Conservation (phyloP, 2,329 filamentous ascomycete species). For the Fusarium beomiforme region DNA sequence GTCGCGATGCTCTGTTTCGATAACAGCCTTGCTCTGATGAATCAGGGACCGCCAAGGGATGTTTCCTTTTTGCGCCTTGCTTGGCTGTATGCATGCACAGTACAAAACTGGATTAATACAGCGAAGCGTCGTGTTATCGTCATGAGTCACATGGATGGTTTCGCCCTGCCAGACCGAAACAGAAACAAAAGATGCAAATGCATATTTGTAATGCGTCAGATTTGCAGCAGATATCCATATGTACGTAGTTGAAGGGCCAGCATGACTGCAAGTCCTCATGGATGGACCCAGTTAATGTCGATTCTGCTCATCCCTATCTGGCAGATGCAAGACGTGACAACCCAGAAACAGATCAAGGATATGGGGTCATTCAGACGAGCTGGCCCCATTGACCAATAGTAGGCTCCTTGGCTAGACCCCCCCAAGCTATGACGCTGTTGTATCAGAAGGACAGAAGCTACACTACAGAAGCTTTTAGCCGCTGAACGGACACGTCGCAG, state of each 20-base stretch:
- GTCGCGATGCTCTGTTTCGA: conserved; percentile 23
- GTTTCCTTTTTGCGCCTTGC: conserved; percentile 29
- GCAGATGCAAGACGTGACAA: conserved; percentile 29
- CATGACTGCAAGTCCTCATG: conserved; percentile 26
- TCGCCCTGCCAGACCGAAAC: conserved; percentile 23
- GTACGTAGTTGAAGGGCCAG: conserved; percentile 18
- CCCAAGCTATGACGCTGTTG: conserved; percentile 26
- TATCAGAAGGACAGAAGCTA: conserved; percentile 6
- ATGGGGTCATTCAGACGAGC: conserved; percentile 17
- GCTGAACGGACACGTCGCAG: conserved; percentile 41
- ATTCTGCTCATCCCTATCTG: conserved; percentile 24
- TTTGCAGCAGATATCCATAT: background rate
- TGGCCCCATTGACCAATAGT: conserved; percentile 32
- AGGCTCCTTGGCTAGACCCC: conserved; percentile 9
- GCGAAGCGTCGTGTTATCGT: conserved; percentile 17
- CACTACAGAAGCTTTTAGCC: conserved; percentile 7
- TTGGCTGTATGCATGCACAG: too few species aligned
- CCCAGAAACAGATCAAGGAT: conserved; percentile 32
- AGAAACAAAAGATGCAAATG: background rate
- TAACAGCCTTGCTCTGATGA: conserved; percentile 11
- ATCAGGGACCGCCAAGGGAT: conserved; percentile 23
- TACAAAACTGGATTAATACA: background rate
- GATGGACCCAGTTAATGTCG: conserved; percentile 17
- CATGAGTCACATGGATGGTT: conserved; percentile 26
- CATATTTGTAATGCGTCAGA: conserved; percentile 6